These are phyloP conservation scores for Fusarium sp. DNA, from an alignment of 2,329 filamentous ascomycete genomes.

Conservation along the genomic window DNA sequence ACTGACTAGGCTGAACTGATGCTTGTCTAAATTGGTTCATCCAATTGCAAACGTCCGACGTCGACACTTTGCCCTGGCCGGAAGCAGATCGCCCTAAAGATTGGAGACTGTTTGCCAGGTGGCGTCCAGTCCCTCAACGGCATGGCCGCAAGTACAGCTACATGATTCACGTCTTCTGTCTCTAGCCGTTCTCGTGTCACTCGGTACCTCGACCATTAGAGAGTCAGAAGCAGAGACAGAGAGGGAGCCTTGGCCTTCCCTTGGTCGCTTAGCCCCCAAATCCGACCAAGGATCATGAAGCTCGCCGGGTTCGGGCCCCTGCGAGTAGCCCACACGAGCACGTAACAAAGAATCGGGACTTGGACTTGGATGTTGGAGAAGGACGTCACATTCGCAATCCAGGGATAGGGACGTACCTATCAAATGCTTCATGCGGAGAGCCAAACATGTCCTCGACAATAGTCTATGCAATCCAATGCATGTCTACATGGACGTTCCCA, in stretches of 20 bases:
- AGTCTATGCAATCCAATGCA: conserved; percentile 11
- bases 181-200: conserved; percentile 35
- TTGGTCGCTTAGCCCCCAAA: conserved; percentile 41
- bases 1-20: neutral
- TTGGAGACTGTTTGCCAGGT: conserved; percentile 36
- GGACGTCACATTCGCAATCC: conserved; percentile 35
- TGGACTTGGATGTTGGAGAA: conserved; percentile 38
- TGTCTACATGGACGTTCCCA: conserved; percentile 7
- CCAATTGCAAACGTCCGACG: conserved; percentile 42
- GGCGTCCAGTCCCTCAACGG: conserved; percentile 39
- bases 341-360: conserved; percentile 40
- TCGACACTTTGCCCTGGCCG: conserved; percentile 43
- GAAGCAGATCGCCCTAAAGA: conserved; percentile 44
- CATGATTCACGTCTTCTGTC: conserved; percentile 18
- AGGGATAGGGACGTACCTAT: conserved; percentile 31
- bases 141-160: conserved; percentile 39
- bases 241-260: conserved; percentile 28
- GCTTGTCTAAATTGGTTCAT: conserved; percentile 16
- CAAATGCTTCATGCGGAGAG: conserved; percentile 34
- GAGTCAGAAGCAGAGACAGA: neutral
- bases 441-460: conserved; percentile 14
- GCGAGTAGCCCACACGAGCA: conserved; percentile 44
- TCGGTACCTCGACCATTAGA: conserved; percentile 28
- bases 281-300: conserved; percentile 39
- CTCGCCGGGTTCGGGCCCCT: conserved; percentile 40